These are phyloP conservation scores for Leccinum sublutescens DNA, from an alignment of 768 basidiomycete genomes.

Conservation along the genomic window DNA sequence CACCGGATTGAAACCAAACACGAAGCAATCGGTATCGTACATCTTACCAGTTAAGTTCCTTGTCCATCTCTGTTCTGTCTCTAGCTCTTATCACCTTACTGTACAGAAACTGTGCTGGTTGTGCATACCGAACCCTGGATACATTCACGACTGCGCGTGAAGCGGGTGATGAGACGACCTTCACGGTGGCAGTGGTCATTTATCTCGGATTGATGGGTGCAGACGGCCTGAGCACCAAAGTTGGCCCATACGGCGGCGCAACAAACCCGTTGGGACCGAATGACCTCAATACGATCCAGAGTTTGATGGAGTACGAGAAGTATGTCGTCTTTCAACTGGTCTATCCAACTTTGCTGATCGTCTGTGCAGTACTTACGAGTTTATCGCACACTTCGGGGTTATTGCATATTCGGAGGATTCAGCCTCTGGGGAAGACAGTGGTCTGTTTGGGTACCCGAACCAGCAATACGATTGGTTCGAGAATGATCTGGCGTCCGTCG, in stretches of 20 bases:
- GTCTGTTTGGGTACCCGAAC: constrained; percentile 29
- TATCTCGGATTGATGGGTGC: constrained; percentile 30
- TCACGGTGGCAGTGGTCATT: constrained; percentile 25
- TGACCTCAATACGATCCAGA: constrained; percentile 30
- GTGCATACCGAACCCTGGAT: constrained; percentile 25
- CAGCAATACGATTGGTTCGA: constrained; percentile 30
- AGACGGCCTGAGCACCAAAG: constrained; percentile 29
- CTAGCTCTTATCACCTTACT: background rate
- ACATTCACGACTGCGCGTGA: constrained; percentile 26
- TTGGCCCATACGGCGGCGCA: constrained; percentile 24
- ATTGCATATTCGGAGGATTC: constrained; percentile 23
- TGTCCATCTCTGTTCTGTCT: background rate
- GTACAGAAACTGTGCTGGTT: constrained; percentile 26
- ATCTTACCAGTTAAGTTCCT: constrained; percentile 23
- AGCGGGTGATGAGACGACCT: constrained; percentile 18
- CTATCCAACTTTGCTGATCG: background rate
- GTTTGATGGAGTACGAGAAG: constrained; percentile 29
- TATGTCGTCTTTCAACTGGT: constrained; percentile 1
- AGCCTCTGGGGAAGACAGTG: constrained; percentile 17
- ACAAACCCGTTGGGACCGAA: constrained; percentile 23
- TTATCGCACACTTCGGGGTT: constrained; percentile 27
- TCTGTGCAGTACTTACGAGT: constrained; percentile 22
- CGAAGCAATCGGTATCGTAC: constrained; percentile 27
- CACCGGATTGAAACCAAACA: constrained; percentile 22
- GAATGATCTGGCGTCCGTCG: constrained; percentile 24